Conservation (phyloP, 2,329 filamentous ascomycete species). For the Ceratocystis harringtonii region DNA sequence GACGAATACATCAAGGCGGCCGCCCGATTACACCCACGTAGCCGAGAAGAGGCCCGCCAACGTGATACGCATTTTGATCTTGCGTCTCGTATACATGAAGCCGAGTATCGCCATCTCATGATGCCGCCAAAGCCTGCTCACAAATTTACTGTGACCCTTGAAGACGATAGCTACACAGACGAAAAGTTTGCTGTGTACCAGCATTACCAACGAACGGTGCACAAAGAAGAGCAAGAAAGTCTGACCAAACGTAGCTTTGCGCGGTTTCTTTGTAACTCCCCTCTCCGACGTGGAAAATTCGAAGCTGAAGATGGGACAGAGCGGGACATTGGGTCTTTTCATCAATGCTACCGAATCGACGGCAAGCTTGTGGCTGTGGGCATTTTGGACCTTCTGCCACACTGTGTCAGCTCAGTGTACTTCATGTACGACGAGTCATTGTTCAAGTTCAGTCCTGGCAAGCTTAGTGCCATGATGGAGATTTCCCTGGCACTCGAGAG, state of each 20-base stretch:
- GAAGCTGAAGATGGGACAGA: conserved; percentile 34
- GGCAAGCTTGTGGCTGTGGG: conserved; percentile 61
- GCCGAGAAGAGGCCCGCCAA: conserved; percentile 48
- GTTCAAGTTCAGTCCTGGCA: conserved; percentile 54
- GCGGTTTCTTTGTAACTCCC: conserved; percentile 60
- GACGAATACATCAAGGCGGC: conserved; percentile 50
- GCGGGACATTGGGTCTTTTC: conserved; percentile 53
- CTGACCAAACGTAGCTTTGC: conserved; percentile 38
- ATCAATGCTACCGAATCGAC: conserved; percentile 70
- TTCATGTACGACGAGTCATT: conserved; percentile 69
- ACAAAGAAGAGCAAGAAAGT: conserved; percentile 44
- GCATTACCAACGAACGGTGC: conserved; percentile 61
- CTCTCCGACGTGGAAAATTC: conserved; percentile 36
- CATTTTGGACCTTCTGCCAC: conserved; percentile 60
- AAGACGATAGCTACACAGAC: conserved; percentile 53
- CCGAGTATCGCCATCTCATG: conserved; percentile 41
- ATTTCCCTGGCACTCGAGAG: conserved; percentile 53
- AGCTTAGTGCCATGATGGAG: conserved; percentile 59
- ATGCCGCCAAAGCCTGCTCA: conserved; percentile 50
- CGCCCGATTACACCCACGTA: conserved; percentile 48
- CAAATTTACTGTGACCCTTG: conserved; percentile 52
- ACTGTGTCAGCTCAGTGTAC: conserved; percentile 68
- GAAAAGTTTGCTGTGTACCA: conserved; percentile 61
- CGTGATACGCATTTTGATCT: conserved; percentile 55
- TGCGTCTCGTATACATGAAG: conserved; percentile 51